Evolutionary conservation across 805 yeast genomes (phyloP).

Genomic region (Metschnikowia santaceciliae): DNA sequence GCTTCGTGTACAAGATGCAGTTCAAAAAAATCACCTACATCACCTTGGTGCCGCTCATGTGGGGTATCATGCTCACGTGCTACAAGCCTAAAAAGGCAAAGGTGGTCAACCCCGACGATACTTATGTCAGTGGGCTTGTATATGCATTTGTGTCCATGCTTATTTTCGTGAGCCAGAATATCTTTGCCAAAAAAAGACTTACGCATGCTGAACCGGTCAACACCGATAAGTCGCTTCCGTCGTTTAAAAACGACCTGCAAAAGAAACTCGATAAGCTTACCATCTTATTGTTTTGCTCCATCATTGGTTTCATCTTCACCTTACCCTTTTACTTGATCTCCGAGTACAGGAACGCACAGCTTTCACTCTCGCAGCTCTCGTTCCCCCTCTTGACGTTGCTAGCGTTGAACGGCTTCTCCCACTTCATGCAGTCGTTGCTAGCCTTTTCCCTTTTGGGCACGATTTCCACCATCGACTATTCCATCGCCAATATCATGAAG

Average conservation of each 20-base stretch:
- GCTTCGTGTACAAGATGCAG: conserved; percentile 51
- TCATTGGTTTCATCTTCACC: conserved; percentile 63
- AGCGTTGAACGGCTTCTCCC: conserved; percentile 61
- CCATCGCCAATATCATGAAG: conserved; percentile 74
- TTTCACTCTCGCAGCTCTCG: conserved; percentile 31
- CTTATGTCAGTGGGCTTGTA: conserved; percentile 37
- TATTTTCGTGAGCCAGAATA: conserved; percentile 74
- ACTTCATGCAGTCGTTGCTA: conserved; percentile 66
- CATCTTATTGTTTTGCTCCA: conserved; percentile 66
- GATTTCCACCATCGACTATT: conserved; percentile 71
- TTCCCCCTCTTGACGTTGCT: conserved; percentile 36
- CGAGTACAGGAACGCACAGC: conserved; percentile 37
- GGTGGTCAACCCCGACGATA: conserved; percentile 10
- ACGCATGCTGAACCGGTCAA: conserved; percentile 41
- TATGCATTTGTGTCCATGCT: conserved; percentile 55
- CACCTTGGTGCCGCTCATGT: conserved; percentile 72
- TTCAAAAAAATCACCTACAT: conserved; percentile 68
- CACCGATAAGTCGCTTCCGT: conserved; percentile 20
- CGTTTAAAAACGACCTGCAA: conserved; percentile 19
- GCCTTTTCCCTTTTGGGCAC: conserved; percentile 74
- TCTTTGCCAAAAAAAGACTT: conserved; percentile 70
- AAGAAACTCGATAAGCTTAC: conserved; percentile 64
- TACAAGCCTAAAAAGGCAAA: conserved; percentile 39
- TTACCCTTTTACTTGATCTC: conserved; percentile 60
- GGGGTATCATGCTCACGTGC: conserved; percentile 84